phyloP scores from a whole-genome alignment of 2,329 filamentous ascomycete genomes.

The Emmonsiellopsis sp. region DNA sequence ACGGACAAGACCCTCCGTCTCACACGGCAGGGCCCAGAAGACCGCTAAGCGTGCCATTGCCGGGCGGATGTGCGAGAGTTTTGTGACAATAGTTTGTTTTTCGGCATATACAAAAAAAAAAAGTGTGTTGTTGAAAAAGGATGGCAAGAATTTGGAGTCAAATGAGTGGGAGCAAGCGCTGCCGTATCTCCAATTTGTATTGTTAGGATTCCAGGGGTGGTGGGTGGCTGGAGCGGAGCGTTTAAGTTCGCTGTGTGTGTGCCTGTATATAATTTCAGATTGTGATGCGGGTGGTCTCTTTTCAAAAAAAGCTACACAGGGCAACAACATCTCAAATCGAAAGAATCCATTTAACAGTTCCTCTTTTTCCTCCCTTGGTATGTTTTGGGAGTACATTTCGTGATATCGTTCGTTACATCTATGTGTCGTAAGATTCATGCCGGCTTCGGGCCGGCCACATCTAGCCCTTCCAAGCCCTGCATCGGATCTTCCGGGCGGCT shows the following conservation, averaged over 20 bases:
- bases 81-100: neutral
- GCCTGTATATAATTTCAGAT: neutral
- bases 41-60: conserved; percentile 7
- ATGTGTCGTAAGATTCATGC: conserved; percentile 40
- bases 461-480: conserved; percentile 87
- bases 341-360: neutral
- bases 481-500: conserved; percentile 69
- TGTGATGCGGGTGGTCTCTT: neutral
- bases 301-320: neutral
- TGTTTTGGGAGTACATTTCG: neutral
- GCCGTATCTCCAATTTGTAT: conserved; percentile 7
- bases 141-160: neutral
- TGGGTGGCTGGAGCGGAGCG: neutral
- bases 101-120: neutral
- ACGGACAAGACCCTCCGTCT: conserved; percentile 91
- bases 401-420: neutral
- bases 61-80: neutral
- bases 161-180: neutral
- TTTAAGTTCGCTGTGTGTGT: neutral
- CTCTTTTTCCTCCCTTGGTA: neutral
- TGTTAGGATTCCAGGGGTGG: conserved; percentile 3
- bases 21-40: conserved; percentile 54
- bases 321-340: neutral
- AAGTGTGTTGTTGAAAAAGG: neutral
- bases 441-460: conserved; percentile 84